phyloP scores from a whole-genome alignment of 2,329 filamentous ascomycete genomes.

The Epichloe brachyelytri region DNA sequence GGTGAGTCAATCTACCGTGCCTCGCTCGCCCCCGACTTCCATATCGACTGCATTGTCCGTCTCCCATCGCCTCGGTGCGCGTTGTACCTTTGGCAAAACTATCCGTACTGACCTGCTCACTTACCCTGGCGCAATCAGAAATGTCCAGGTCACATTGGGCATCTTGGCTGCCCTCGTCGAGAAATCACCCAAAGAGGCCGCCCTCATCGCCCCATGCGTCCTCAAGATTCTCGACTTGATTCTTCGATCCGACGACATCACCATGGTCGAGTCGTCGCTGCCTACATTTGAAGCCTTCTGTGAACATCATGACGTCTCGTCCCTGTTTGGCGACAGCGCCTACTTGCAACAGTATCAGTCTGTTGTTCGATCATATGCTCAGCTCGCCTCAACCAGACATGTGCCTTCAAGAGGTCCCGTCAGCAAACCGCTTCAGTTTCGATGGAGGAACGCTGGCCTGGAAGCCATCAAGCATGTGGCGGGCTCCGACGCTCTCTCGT shows the following conservation, averaged over 20 bases:
- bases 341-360: slow-evolving; percentile 75
- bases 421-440: slow-evolving; percentile 64
- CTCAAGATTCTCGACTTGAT: slow-evolving; percentile 75
- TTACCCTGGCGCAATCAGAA: slow-evolving; percentile 36
- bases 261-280: slow-evolving; percentile 83
- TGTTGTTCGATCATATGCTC: slow-evolving; percentile 67
- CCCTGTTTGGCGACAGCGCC: slow-evolving; percentile 71
- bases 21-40: neutral
- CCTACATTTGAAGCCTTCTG: slow-evolving; percentile 82
- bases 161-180: slow-evolving; percentile 87
- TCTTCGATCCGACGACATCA: slow-evolving; percentile 74
- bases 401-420: slow-evolving; percentile 34
- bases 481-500: slow-evolving; percentile 63
- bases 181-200: slow-evolving; percentile 80
- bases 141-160: slow-evolving; percentile 88
- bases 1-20: slow-evolving; percentile 37
- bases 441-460: slow-evolving; percentile 63
- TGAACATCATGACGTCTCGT: slow-evolving; percentile 73
- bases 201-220: slow-evolving; percentile 74
- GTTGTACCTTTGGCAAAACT: neutral
- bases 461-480: slow-evolving; percentile 73
- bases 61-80: neutral
- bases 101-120: neutral
- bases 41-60: neutral
- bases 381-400: slow-evolving; percentile 57